phyloP scores from a whole-genome alignment of 805 yeast species.

The Jamesozyma spencerorum region DNA sequence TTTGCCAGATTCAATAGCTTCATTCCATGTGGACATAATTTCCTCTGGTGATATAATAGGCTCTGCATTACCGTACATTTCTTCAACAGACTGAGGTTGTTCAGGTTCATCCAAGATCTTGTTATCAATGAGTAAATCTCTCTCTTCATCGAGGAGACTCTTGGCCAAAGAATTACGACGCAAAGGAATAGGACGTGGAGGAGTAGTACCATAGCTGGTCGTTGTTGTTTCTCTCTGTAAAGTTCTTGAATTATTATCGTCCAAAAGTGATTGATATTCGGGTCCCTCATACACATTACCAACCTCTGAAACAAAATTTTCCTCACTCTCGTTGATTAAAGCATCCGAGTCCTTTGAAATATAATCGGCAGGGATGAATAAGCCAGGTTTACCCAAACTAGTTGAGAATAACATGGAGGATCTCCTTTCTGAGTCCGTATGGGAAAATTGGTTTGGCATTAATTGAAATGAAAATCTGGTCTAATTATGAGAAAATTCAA shows the following conservation, averaged over 20 bases:
- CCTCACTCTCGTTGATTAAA: conserved; percentile 8
- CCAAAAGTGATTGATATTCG: conserved; percentile 11
- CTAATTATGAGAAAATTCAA: no score
- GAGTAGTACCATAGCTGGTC: neutral
- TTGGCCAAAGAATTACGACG: conserved; percentile 11
- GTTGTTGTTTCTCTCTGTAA: conserved; percentile 11
- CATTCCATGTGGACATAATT: conserved; percentile 24
- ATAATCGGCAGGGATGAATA: conserved; percentile 27
- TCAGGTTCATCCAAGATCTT: conserved; percentile 12
- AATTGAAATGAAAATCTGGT: no score
- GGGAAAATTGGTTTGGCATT: conserved; percentile 21
- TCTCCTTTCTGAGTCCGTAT: conserved; percentile 23
- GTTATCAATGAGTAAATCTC: conserved; percentile 29
- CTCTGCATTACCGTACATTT: conserved; percentile 10
- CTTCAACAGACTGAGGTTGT: conserved; percentile 1
- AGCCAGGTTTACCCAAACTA: conserved; percentile 28
- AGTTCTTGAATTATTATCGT: conserved; percentile 17
- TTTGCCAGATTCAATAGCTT: conserved; percentile 26
- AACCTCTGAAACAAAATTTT: conserved; percentile 4
- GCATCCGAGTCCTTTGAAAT: conserved; percentile 10
- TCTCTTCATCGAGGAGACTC: conserved; percentile 23
- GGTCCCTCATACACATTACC: neutral
- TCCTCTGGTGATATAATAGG: conserved; percentile 12
- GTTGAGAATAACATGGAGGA: conserved; percentile 28
- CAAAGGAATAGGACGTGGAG: neutral